Evolutionary conservation across 495 filamentous ascomycete genomes (phyloP).

Genomic region (Penicillium parvum): DNA sequence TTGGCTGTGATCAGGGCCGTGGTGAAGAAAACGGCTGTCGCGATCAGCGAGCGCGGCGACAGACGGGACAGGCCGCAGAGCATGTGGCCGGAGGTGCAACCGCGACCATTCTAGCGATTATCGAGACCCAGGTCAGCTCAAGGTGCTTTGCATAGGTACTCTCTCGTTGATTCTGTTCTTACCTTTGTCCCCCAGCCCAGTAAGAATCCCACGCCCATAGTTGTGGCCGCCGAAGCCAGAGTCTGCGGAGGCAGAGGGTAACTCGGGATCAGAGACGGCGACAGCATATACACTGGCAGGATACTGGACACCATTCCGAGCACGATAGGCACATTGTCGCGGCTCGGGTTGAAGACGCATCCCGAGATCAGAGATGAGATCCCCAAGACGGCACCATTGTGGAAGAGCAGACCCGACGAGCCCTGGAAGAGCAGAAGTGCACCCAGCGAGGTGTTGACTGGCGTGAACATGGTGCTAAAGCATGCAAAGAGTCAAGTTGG

Average conservation of each 20-base stretch:
- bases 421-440: constrained; percentile 52
- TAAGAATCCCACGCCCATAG: constrained; percentile 41
- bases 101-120: constrained; percentile 41
- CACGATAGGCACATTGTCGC: constrained; percentile 46
- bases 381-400: constrained; percentile 53
- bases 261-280: constrained; percentile 42
- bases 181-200: constrained; percentile 57
- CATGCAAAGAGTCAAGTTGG: no score
- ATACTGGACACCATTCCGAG: constrained; percentile 45
- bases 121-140: constrained; percentile 2
- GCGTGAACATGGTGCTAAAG: constrained; percentile 62
- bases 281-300: constrained; percentile 33
- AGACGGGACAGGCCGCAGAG: constrained; percentile 54
- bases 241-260: constrained; percentile 34
- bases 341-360: constrained; percentile 31
- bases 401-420: constrained; percentile 49
- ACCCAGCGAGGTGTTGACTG: constrained; percentile 51
- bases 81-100: constrained; percentile 61
- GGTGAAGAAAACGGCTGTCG: constrained; percentile 53
- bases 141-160: background rate
- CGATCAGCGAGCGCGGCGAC: constrained; percentile 47
- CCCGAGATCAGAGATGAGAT: constrained; percentile 48
- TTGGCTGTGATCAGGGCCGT: constrained; percentile 49
- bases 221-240: constrained; percentile 30
- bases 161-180: constrained; percentile 1